A percentile compares a stretch with the other conserved stretches of the same genome.
phyloP scores from a whole-genome alignment of 176 grass and related monocot species.

The Oryza rufipogon region DNA sequence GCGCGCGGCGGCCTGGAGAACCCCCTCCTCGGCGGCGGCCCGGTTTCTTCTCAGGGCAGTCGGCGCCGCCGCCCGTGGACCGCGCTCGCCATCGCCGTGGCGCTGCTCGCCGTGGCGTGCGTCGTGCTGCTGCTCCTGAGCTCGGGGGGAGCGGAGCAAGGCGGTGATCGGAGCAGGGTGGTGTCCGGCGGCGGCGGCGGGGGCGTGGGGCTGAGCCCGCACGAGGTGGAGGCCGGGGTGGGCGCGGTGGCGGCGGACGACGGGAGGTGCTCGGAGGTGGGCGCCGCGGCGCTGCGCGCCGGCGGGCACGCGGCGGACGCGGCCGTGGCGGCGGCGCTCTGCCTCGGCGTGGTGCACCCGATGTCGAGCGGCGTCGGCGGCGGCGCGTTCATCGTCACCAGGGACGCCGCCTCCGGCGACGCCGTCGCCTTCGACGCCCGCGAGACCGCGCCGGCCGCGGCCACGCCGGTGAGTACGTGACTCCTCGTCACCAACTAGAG shows the following conservation, averaged over 20 bases:
- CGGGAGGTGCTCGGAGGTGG: constrained; percentile 78
- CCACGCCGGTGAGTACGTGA: constrained; percentile 54
- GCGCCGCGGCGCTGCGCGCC: constrained; percentile 55
- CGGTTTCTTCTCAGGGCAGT: neutral
- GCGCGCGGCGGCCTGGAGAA: neutral
- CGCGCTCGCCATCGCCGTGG: constrained; percentile 37
- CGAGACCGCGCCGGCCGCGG: constrained; percentile 80
- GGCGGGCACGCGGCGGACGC: constrained; percentile 94
- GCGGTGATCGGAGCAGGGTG: neutral
- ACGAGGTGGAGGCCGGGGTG: constrained; percentile 42
- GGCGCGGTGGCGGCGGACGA: constrained; percentile 84
- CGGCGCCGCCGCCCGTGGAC: constrained; percentile 21
- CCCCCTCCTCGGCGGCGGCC: constrained; percentile 21
- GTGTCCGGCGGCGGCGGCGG: neutral
- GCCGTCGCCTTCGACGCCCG: constrained; percentile 84
- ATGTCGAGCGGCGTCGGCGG: constrained; percentile 86
- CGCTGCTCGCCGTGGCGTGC: constrained; percentile 42
- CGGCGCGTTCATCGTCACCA: constrained; percentile 77
- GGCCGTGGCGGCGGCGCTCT: constrained; percentile 67
- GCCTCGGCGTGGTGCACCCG: constrained; percentile 87
- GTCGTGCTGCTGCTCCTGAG: constrained; percentile 24
- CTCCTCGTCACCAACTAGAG: neutral
- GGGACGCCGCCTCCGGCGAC: constrained; percentile 56
- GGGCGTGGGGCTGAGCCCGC: constrained; percentile 23
- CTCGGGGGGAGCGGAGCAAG: neutral